Base-by-base conservation (phyloP, 306 rosid genomes). In the Rosa multiflora region DNA sequence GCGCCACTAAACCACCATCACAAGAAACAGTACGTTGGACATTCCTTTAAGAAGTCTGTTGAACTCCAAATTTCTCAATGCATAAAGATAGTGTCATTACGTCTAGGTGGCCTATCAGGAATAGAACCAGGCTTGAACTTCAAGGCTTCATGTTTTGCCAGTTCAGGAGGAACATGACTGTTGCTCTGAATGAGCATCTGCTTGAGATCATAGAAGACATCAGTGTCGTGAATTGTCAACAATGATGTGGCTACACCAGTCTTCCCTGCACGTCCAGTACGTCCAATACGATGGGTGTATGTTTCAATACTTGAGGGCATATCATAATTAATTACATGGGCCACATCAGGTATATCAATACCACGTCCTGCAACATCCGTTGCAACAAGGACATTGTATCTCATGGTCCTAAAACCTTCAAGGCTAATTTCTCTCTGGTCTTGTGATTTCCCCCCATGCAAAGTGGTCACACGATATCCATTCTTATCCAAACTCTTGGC, bases 331-430 rank as follows among this genome's bases (percentile, higher is more conserved):
- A 93, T 86, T 69, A 93, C 98, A 81, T 89, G 90, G 72, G 98
- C 98, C 79, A 93, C 98, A 81, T 91, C 97, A 14, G 98, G 98
- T 83, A 93, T 93, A 83, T 93, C 98, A 85, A 93, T 93, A 35
- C 98, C 98, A 83, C 98, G 98, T 51, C 98, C 97, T 10, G 94
- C 98, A 84, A 91, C 98, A 87, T 93, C 97, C 0, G 98, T 93
- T 2, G 98, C 97, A 75, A 91, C 97, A 42, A 93, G 97, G 64
- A 93, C 98, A 85, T 93, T 93, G 72, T 82, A 93, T 77, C 93
- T 86, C 91, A 88, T 93, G 72, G 98, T 83, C 84, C 97, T 88
- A 84, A 93, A 93, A 56, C 97, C 98, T 79, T 93, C 98, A 0
- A 93, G 93, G 83, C 94, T 93, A 59, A 89, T 91, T 83, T 93